A percentile compares a stretch with the other conserved stretches of the same genome.
phyloP scores from a whole-genome alignment of 257 asterid genomes.

The Cinchona pubescens region DNA sequence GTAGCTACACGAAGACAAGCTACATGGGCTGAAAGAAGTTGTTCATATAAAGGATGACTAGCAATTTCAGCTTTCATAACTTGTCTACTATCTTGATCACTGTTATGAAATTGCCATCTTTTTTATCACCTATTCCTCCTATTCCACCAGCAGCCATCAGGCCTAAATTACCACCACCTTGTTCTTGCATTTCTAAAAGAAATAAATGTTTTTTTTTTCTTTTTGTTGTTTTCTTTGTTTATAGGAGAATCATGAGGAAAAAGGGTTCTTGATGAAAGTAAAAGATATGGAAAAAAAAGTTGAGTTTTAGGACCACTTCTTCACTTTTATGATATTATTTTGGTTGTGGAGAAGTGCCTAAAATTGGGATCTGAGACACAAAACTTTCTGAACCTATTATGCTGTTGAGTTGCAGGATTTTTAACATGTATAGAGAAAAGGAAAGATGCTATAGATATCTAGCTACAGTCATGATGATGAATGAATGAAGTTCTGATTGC shows the following conservation, averaged over 20 bases:
- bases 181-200: constrained; percentile 36
- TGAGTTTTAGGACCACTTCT: constrained; percentile 30
- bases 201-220: background rate
- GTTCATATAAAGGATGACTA: constrained; percentile 77
- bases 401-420: constrained; percentile 39
- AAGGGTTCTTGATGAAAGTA: constrained; percentile 29
- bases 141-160: constrained; percentile 31
- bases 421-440: constrained; percentile 37
- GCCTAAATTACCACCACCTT: constrained; percentile 35
- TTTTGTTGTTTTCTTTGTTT: background rate
- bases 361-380: constrained; percentile 67
- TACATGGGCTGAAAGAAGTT: constrained; percentile 86
- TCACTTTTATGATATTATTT: constrained; percentile 31
- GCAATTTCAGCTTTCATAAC: constrained; percentile 90
- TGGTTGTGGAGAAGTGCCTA: constrained; percentile 14
- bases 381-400: constrained; percentile 58
- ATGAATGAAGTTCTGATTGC: constrained; percentile 19
- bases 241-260: background rate
- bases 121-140: constrained; percentile 29
- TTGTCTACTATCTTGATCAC: constrained; percentile 41
- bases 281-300: constrained; percentile 10
- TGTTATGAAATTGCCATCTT: constrained; percentile 23
- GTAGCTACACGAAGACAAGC: constrained; percentile 98
- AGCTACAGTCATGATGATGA: too few relatives aligned
- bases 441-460: constrained; percentile 21